Evolutionary conservation across 2,329 filamentous ascomycete species (phyloP), one percentile per base, ranked within the genome.

Genomic region (Mycosphaerella sp.): DNA sequence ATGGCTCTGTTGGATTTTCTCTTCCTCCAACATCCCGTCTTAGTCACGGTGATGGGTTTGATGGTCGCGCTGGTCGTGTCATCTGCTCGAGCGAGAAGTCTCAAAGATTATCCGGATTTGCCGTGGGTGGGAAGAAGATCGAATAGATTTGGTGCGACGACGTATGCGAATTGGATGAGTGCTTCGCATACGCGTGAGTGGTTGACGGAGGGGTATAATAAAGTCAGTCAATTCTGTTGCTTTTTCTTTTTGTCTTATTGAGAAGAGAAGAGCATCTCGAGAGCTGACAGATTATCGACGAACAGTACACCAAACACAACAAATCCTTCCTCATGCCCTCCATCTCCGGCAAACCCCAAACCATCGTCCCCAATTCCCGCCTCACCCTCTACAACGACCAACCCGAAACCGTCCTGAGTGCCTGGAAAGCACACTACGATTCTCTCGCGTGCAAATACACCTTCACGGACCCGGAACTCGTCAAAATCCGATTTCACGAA

Each of bases 351-450:
- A 57, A 48, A 11, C 58, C 54, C 36, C 55, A 60, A 29, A 53
- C 64, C 11, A 53, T 63, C 14, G 54, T 63, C 3, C 63, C 63
- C 5, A 58, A 53, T 11, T 45, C 55, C 14, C 51, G 62, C 36
- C 45, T 64, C 8, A 52, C 45, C 9, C 76, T 73, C 73, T 66
- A 76, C 44, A 59, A 74, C 14, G 70, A 73, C 31, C 69, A 75
- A 51, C 71, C 74, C 2, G 74, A 76, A 48, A 54, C 61, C 31
- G 61, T 74, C n/a, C 61, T 73, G 9, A 72, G 67, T 49, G 64
- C 66, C 2, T 59, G 59, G 9, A 70, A 64, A 10, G 66, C 69
- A 10, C 72, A 74, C 52, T 69, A 69, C 51, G 70, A 75, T 32
- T 21, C 56, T 0, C 59, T 76, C n/a, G 62, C 68, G 23, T 72